Evolutionary conservation across 306 rosid species (phyloP).

Genomic region (Urtica urens): DNA sequence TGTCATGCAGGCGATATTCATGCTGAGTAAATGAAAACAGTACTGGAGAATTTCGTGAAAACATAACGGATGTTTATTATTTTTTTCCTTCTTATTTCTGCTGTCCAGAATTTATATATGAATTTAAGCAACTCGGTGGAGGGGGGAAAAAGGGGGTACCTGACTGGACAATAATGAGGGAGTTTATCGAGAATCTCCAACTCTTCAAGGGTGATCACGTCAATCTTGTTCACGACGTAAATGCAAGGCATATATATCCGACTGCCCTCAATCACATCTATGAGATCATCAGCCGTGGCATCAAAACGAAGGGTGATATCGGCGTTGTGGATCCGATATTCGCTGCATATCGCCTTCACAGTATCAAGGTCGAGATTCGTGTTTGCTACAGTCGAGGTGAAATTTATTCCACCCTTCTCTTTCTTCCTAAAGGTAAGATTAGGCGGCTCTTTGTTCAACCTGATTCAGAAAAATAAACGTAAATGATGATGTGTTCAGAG

Average conservation of each 20-base stretch:
- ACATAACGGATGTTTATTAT: no score
- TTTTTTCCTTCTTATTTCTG: no score
- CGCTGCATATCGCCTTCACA: slow-evolving; percentile 90
- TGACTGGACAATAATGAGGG: slow-evolving; percentile 93
- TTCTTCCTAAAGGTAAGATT: slow-evolving; percentile 84
- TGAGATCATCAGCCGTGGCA: slow-evolving; percentile 96
- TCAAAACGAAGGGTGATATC: slow-evolving; percentile 90
- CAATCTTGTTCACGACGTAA: slow-evolving; percentile 90
- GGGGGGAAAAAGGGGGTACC: slow-evolving; percentile 25
- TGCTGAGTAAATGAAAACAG: no score
- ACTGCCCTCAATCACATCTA: slow-evolving; percentile 94
- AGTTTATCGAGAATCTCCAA: slow-evolving; percentile 95
- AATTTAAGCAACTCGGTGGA: background rate
- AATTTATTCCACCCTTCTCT: slow-evolving; percentile 93
- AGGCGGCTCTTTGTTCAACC: slow-evolving; percentile 96
- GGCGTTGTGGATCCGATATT: slow-evolving; percentile 90
- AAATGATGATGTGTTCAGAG: no score
- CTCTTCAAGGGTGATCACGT: slow-evolving; percentile 94
- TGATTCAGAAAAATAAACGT: slow-evolving; percentile 24
- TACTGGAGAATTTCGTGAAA: no score
- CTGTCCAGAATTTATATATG: background rate
- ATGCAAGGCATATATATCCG: slow-evolving; percentile 90
- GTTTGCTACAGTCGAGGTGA: slow-evolving; percentile 79
- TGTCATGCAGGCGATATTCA: no score
- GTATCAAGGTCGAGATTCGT: slow-evolving; percentile 90